A percentile compares a stretch with the other conserved stretches of the same genome.
Conservation (phyloP, 805 yeast species). For the Candida rishiriensis region DNA sequence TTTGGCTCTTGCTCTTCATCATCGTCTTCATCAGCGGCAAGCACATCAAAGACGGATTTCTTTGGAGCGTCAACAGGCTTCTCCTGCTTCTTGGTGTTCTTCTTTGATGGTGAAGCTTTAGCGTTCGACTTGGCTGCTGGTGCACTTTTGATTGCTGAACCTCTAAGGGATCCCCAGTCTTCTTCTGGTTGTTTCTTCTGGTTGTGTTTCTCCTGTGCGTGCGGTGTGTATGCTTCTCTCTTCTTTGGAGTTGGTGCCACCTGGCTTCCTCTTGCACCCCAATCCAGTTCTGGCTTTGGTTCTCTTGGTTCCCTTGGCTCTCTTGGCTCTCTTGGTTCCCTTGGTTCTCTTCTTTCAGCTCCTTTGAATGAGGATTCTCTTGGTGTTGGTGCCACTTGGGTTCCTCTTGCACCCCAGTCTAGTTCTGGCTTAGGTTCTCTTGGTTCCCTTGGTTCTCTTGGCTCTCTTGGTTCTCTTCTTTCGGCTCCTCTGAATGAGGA, state of each 20-base stretch:
- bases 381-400: constrained; percentile 23
- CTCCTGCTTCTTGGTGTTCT: constrained; percentile 19
- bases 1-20: constrained; percentile 30
- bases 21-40: constrained; percentile 46
- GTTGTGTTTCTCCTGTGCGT: neutral
- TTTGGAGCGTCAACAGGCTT: constrained; percentile 25
- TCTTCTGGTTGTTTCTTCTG: constrained; percentile 11
- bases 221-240: constrained; percentile 6
- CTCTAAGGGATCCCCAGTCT: constrained; percentile 22
- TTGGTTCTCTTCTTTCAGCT: constrained; percentile 17
- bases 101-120: constrained; percentile 2
- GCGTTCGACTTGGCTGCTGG: constrained; percentile 1
- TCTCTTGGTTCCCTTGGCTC: constrained; percentile 35
- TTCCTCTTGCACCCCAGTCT: constrained; percentile 52
- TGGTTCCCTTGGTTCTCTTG: constrained; percentile 27
- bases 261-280: constrained; percentile 33
- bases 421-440: constrained; percentile 52
- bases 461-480: constrained; percentile 28
- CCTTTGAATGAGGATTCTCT: constrained; percentile 25
- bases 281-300: constrained; percentile 40
- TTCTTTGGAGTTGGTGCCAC: constrained; percentile 17
- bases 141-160: constrained; percentile 17
- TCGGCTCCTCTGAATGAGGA: constrained; percentile 24
- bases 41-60: constrained; percentile 46
- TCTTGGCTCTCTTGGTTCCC: constrained; percentile 24